Base-by-base conservation (phyloP, 768 basidiomycete species). In the Asterophora parasitica region DNA sequence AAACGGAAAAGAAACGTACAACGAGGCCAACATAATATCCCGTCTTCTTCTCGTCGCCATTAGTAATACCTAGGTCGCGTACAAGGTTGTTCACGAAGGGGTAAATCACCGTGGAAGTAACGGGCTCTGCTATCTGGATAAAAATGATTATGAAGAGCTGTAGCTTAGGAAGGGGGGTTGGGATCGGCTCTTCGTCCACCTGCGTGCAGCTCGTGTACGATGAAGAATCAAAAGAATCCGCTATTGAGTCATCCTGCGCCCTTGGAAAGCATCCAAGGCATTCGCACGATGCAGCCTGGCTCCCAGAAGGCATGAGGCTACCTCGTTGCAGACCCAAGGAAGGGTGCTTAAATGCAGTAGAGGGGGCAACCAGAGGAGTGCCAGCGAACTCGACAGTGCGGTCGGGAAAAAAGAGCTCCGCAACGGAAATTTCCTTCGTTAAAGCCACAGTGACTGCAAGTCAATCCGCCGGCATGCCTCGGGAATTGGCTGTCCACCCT, bases 1-100 rank as follows among this genome's bases (percentile, higher is more conserved):
- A 16, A 23, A 13, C n/a, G 50, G 19, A 30, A 27, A 17, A 12
- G 45, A 32, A 41, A 53, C 67, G 44, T 43, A 72, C 73, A 27
- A 75, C 59, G 8, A 73, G 55, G 1, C 73, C 72, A 28, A 68
- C 68, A 50, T 67, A 73, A 43, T 75, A 71, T 3, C 72, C 73
- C 3, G 64, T 67, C 42, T 64, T 69, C 10, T 55, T 50, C 44
- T 70, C 70, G 39, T 72, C 65, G 17, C 69, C 69, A 9, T 56
- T 49, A 1, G 70, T 69, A 16, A 72, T 58, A 0, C 71, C 71
- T 7, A 65, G 65, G 39, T 60, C 60, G 27, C 63, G 54, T 7
- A 73, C 62, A 27, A 70, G 63, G 34, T 70, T 65, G 40, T 66
- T 66, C 15, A 70, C 60, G 48, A 72, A 73, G 1, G 70, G 70